A percentile compares a stretch with the other conserved stretches of the same genome.
These are phyloP conservation scores for Seiridium unicorne DNA, from an alignment of 2,329 filamentous ascomycete genomes.

Conservation along the genomic window DNA sequence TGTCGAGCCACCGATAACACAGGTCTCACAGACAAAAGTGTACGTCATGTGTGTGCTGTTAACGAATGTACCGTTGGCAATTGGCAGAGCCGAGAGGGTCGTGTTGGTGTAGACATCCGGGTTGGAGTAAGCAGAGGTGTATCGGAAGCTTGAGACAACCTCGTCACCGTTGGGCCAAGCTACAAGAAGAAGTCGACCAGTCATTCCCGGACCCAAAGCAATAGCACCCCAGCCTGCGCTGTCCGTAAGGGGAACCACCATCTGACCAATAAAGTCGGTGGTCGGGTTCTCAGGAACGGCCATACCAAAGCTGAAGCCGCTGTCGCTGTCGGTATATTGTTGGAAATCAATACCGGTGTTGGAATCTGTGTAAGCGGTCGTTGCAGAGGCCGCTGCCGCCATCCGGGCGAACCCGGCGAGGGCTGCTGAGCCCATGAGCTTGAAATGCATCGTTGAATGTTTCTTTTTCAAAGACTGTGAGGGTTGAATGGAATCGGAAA, in stretches of 20 bases:
- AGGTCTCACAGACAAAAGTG: constrained; percentile 3
- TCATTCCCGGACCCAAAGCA: neutral
- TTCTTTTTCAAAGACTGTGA: neutral
- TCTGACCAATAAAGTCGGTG: constrained; percentile 1
- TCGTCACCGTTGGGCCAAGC: constrained; percentile 6
- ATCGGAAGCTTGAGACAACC: neutral
- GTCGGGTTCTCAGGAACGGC: neutral
- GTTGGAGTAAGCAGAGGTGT: neutral
- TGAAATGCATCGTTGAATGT: neutral
- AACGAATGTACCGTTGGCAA: constrained; percentile 4
- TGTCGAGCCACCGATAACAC: neutral
- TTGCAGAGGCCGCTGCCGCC: neutral
- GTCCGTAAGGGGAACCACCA: neutral
- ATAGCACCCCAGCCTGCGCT: constrained; percentile 4
- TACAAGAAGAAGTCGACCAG: constrained; percentile 1
- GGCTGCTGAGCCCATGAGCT: neutral
- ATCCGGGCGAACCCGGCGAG: neutral
- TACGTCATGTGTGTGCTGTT: constrained; percentile 3
- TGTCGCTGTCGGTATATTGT: neutral
- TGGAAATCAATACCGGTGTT: constrained; percentile 5
- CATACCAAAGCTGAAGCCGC: constrained; percentile 2
- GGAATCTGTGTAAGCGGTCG: constrained; percentile 3
- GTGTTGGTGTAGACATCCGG: neutral
- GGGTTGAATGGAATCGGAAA: neutral
- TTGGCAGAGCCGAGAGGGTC: neutral